Conservation (phyloP, 1,284 basidiomycete species). For the Naganishia albida region DNA sequence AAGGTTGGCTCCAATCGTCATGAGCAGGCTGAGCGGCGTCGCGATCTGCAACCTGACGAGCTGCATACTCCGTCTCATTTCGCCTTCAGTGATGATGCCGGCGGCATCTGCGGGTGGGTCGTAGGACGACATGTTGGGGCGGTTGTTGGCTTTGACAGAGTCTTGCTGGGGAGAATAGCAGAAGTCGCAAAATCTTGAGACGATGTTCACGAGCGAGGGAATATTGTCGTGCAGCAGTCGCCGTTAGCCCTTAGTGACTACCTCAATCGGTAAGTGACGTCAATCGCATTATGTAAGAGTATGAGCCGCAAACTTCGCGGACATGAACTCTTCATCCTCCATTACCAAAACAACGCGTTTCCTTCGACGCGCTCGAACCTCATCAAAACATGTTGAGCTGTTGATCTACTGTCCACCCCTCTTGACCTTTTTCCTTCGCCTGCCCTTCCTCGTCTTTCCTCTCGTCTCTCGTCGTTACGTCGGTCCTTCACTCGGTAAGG, state of each 20-base stretch:
- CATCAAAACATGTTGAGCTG: slow-evolving; percentile 9
- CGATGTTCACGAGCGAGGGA: too few relatives aligned
- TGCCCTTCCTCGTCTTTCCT: slow-evolving; percentile 22
- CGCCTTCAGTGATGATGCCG: slow-evolving; percentile 48
- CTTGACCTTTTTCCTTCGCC: slow-evolving; percentile 11
- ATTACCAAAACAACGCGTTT: too few relatives aligned
- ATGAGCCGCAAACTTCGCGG: too few relatives aligned
- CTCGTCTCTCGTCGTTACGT: slow-evolving; percentile 25
- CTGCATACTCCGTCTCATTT: slow-evolving; percentile 49
- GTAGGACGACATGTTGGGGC: slow-evolving; percentile 47
- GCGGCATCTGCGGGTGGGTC: slow-evolving; percentile 42
- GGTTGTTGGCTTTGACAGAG: too few relatives aligned
- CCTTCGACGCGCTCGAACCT: too few relatives aligned
- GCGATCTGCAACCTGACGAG: slow-evolving; percentile 68
- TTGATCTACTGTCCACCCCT: background rate
- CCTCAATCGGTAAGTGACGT: slow-evolving; percentile 8
- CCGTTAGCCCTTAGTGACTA: background rate
- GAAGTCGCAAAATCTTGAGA: too few relatives aligned
- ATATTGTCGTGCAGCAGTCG: background rate
- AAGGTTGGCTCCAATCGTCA: slow-evolving; percentile 64
- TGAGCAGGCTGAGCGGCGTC: slow-evolving; percentile 71
- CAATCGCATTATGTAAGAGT: too few relatives aligned
- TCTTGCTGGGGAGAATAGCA: too few relatives aligned
- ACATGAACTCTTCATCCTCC: too few relatives aligned
- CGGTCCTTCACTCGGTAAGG: slow-evolving; percentile 24